Evolutionary conservation across 2,329 filamentous ascomycete species (phyloP).

Genomic region (Neonectria ditissima): DNA sequence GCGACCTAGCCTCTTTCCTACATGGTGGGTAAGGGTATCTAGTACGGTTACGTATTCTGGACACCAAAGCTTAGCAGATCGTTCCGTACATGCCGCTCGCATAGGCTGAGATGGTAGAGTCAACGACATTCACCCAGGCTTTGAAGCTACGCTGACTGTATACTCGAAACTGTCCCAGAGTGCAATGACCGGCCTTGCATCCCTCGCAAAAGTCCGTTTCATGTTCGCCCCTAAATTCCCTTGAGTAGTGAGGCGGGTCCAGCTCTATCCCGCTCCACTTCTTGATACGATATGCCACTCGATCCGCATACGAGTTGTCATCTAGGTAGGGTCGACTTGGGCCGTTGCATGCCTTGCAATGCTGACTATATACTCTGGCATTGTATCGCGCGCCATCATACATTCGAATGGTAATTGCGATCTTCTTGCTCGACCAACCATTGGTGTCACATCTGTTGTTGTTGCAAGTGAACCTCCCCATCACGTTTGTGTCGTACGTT

Average conservation of each 20-base stretch:
- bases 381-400: conserved; percentile 50
- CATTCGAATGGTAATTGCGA: conserved; percentile 51
- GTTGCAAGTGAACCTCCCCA: conserved; percentile 49
- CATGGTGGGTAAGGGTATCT: too few species aligned
- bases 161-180: too few species aligned
- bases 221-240: conserved; percentile 37
- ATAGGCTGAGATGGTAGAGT: too few species aligned
- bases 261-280: conserved; percentile 49
- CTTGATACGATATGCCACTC: conserved; percentile 52
- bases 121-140: neutral
- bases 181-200: conserved; percentile 50
- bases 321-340: conserved; percentile 46
- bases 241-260: conserved; percentile 19
- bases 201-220: conserved; percentile 49
- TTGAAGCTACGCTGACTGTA: neutral
- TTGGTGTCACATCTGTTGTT: conserved; percentile 39
- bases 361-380: conserved; percentile 52
- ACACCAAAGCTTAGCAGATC: too few species aligned
- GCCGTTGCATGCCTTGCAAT: conserved; percentile 47
- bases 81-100: too few species aligned
- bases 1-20: too few species aligned
- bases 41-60: too few species aligned
- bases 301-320: conserved; percentile 48
- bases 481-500: conserved; percentile 46
- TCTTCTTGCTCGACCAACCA: conserved; percentile 50